Evolutionary conservation across 23 red algal species (phyloP).

Genomic region (Agarophyton chilense): DNA sequence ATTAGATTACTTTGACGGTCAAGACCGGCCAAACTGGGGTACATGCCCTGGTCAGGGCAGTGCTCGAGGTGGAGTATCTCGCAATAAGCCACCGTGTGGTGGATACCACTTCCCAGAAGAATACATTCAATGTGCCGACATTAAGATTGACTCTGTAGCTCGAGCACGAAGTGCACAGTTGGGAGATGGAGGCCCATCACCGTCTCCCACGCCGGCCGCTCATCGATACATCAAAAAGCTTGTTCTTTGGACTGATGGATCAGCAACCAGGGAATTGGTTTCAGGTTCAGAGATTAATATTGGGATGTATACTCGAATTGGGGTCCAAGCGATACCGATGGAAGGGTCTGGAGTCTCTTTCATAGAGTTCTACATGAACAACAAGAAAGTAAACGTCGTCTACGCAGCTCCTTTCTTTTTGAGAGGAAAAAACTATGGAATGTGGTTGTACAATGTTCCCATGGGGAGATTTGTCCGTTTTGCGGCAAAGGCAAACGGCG

Average conservation of each 20-base stretch:
- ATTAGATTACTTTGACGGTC: constrained; percentile 55
- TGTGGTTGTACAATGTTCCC: constrained; percentile 3
- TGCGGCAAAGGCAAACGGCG: not conserved
- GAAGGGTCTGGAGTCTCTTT: not conserved
- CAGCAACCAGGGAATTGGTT: not conserved
- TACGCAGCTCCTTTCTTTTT: not conserved
- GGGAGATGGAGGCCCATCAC: not conserved
- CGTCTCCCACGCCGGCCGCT: not conserved
- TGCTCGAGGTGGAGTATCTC: constrained; percentile 21
- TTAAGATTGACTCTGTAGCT: not conserved
- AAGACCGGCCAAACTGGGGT: constrained; percentile 14
- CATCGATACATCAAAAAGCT: not conserved
- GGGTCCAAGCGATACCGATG: not conserved
- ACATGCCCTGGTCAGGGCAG: constrained; percentile 42
- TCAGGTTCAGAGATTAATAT: not conserved
- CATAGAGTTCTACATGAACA: constrained; percentile 5
- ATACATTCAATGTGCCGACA: constrained; percentile 27
- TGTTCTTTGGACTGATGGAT: constrained; percentile 1
- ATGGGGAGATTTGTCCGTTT: not conserved
- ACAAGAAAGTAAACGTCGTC: not conserved
- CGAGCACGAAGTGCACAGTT: not conserved
- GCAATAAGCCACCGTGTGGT: constrained; percentile 13
- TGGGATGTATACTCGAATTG: not conserved
- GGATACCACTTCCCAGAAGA: constrained; percentile 57
- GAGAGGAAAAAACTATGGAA: not conserved